Base-by-base conservation (phyloP, 352 stramenopile species). In the Globisporangium uncinulatum region DNA sequence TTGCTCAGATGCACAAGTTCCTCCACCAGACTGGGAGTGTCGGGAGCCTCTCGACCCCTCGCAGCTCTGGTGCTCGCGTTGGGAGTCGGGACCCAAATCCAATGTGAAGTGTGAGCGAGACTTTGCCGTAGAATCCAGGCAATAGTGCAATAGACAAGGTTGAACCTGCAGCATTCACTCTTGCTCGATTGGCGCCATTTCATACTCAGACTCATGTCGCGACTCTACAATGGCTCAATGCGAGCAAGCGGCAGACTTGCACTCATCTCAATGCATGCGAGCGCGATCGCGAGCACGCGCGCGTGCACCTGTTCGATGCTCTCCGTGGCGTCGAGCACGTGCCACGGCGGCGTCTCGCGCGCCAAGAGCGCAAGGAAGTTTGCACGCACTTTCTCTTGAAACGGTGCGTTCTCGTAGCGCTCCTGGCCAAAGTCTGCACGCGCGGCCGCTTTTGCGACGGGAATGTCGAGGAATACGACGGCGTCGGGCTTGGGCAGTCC, bases 391-490 rank as follows among this genome's bases (percentile, higher is more conserved):
- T 84, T 76, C 36, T 87, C 61, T 69, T 98, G 93, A 58, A 98
- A 96, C 1, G 74, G 73, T 31, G 74, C 65, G 24, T 74, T 97
- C 69, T 98, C 93, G 66, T 98, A 98, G 21, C 92, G 73, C 66
- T 98, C 93, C 34, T 92, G 71, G 7, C 94, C 94, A 65, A 97
- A 99, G 59, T 97, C 89, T 53, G 92, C 93, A 61, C 97, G 84
- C 63, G 88, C 82, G 42, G 82, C 66, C 3, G 76, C 92, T 61
- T 97, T 83, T 15, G 96, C 89, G 44, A 97, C 83, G 17, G 91
- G 78, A 15, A 99, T 77, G 69, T 99, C 94, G 36, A 99, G 74
- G 73, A 98, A 99, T 58, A 99, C 89, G 29, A 99, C 92, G 4
- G 82, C 83, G 73, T 99, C 98, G 10, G 97, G 98, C 58, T 94